Base-by-base conservation (phyloP, 1,284 basidiomycete species). In the Cryptococcus amylolentus region DNA sequence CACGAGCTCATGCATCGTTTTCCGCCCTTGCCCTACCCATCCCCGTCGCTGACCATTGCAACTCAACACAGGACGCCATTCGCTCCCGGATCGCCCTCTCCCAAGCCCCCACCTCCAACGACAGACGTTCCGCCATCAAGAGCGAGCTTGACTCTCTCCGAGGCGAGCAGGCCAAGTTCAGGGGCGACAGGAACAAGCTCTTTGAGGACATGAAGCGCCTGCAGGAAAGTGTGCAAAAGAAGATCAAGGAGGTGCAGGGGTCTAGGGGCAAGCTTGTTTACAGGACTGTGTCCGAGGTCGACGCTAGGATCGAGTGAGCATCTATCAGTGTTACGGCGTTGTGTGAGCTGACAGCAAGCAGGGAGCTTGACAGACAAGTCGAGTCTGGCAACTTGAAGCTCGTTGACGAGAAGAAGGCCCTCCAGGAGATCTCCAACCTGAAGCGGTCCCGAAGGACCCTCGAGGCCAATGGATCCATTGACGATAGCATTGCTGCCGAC, bases 361-460 rank as follows among this genome's bases (percentile, higher is more conserved):
- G 90, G 66, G 81, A 86, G 63, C 81, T 93, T 68, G 89, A 94
- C 61, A 87, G 83, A 68, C 88, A 93, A 73, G 87, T 99, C 58
- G 95, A 98, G 72, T 88, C 89, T 9, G 96, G 95, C 23, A 85
- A 74, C 62, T 83, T 98, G 84, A 97, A 93, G 77, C 83, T 98
- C 55, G 93, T 88, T 40, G 95, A 97, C 55, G 96, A 98, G 80
- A 98, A 97, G 79, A 87, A 91, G 63, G 91, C 94, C 5, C 82
- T 99, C 20, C 83, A 85, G 66, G 95, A 98, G 70, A 96, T 99
- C 66, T 83, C 81, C 61, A 81, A 82, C 49, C 80, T 83, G 63
- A 88, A 83, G 69, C 88, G 89, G 42, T 82, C 80, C 54, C 86
- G 89, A 56, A 86, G 83, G 73, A 80, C 82, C 48, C 91, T 95